Conservation (phyloP, 768 basidiomycete species). For the Russula olivacea region DNA sequence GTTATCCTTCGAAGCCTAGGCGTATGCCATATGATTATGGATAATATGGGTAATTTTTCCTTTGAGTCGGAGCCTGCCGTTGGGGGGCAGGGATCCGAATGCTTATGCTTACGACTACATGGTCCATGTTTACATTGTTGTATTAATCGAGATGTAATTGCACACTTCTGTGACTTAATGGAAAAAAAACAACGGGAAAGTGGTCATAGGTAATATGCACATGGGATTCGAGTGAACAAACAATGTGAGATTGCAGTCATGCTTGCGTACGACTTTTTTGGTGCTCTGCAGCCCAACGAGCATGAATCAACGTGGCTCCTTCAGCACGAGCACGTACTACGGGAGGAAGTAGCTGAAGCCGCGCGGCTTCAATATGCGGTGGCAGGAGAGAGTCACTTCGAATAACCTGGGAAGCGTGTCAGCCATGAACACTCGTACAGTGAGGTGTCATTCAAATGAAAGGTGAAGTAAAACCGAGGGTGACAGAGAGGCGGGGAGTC, state of each 20-base stretch:
- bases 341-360: conserved; percentile 51
- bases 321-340: conserved; percentile 59
- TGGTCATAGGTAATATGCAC: conserved; percentile 10
- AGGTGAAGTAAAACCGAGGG: background rate
- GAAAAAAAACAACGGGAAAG: background rate
- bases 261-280: conserved; percentile 26
- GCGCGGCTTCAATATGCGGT: conserved; percentile 57
- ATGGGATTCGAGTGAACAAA: conserved; percentile 1
- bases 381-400: conserved; percentile 67
- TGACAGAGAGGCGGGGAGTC: background rate
- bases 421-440: background rate
- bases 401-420: conserved; percentile 57
- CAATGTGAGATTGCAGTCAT: conserved; percentile 8
- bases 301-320: conserved; percentile 62
- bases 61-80: background rate
- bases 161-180: conserved; percentile 11
- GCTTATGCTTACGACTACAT: background rate
- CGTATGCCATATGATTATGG: conserved; percentile 11
- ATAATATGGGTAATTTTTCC: background rate
- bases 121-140: conserved; percentile 7
- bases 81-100: background rate
- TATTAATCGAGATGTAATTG: conserved; percentile 11
- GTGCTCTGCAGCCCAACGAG: conserved; percentile 66
- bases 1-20: conserved; percentile 4
- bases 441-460: background rate